These are phyloP conservation scores for Paracoccidioides brasiliensis DNA, from an alignment of 2,329 filamentous ascomycete genomes.

Conservation along the genomic window DNA sequence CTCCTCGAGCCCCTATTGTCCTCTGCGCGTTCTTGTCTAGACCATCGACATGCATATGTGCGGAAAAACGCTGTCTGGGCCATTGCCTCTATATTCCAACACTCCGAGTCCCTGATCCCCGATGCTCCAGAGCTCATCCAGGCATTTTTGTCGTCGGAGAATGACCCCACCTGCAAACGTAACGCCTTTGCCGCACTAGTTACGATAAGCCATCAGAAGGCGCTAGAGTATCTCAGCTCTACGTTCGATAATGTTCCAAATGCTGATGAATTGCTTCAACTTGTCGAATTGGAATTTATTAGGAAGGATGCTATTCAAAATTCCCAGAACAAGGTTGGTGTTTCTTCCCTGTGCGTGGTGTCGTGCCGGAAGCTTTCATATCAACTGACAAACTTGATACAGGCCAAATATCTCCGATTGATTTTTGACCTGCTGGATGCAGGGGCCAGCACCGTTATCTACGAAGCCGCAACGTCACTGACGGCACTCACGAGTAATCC, in stretches of 20 bases:
- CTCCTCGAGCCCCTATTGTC: conserved; percentile 92
- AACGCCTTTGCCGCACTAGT: conserved; percentile 90
- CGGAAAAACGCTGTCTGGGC: conserved; percentile 97
- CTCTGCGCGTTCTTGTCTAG: conserved; percentile 79
- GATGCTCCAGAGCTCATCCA: conserved; percentile 88
- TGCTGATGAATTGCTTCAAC: conserved; percentile 81
- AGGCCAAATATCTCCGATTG: conserved; percentile 80
- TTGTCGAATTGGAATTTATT: conserved; percentile 94
- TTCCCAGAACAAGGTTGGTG: conserved; percentile 71
- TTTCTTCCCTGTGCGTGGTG: background rate
- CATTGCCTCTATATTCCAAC: conserved; percentile 79
- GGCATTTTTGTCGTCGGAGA: conserved; percentile 79
- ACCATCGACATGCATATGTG: conserved; percentile 94
- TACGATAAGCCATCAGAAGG: conserved; percentile 86
- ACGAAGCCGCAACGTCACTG: conserved; percentile 90
- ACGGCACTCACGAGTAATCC: conserved; percentile 92
- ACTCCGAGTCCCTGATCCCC: conserved; percentile 83
- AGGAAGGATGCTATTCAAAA: conserved; percentile 95
- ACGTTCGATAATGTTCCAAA: conserved; percentile 92
- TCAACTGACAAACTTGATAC: conserved; percentile 18
- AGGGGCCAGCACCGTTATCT: conserved; percentile 84
- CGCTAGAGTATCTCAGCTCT: conserved; percentile 71
- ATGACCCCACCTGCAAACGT: conserved; percentile 89
- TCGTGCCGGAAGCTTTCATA: background rate
- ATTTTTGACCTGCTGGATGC: conserved; percentile 97